Base-by-base conservation (phyloP, 108 stramenopile species). In the Fragilaria radians region DNA sequence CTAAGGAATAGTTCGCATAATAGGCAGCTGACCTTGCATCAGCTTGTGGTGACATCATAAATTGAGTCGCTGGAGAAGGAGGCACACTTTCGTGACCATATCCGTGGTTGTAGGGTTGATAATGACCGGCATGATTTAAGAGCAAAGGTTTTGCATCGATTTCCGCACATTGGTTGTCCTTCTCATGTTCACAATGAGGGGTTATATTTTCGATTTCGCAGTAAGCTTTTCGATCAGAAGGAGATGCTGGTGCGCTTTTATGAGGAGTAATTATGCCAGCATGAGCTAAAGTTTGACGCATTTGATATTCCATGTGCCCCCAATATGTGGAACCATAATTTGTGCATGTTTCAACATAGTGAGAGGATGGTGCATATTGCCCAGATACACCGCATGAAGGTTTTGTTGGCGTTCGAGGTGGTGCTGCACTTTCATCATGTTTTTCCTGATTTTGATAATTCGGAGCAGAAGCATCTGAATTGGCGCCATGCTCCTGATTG, bases 251-350 rank as follows among this genome's bases (percentile, higher is more conserved):
- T 19, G 18, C 17, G 9, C 49, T 19, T 19, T 51, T n/a, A 31
- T 63, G 73, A 1, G 73, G 73, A 28, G 70, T 42, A 7, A 42
- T 42, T 11, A 42, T 42, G 36, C 36, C 36, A 26, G 73, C 73
- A 26, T 72, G 70, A 7, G 36, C 36, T 14, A 42, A 42, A 42
- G 36, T 42, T 14, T 42, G 36, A 11, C 14, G 36, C 36, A 42
- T 42, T 7, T 42, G 36, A 48, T 75, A 67, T 36, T 67, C 54
- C 34, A 81, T 55, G 54, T 76, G 80, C 0, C 68, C 69, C 81
- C 81, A 82, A 63, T 72, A 82, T 1, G 81, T 76, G 21, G 79
- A 81, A n/a, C n/a, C n/a, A n/a, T n/a, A n/a, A n/a, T n/a, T n/a
- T n/a, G n/a, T n/a, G n/a, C n/a, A n/a, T n/a, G n/a, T n/a, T n/a